Conservation (phyloP, 2,329 filamentous ascomycete genomes). For the Sphaerulina musiva region DNA sequence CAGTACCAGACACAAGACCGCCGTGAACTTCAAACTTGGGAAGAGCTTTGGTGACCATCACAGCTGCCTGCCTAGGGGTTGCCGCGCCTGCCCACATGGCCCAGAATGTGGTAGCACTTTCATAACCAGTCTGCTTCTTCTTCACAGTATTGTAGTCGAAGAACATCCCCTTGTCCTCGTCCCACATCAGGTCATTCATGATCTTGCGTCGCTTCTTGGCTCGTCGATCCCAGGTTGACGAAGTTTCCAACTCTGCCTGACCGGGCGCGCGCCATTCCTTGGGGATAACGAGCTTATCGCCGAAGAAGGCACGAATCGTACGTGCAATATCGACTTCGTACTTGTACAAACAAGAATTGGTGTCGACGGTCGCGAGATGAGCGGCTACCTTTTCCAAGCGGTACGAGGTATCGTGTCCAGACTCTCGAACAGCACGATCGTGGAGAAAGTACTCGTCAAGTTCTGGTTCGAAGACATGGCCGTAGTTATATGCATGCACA, state of each 20-base stretch:
- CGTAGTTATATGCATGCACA: constrained; percentile 78
- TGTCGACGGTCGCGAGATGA: constrained; percentile 83
- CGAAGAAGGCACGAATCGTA: constrained; percentile 76
- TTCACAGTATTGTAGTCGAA: constrained; percentile 92
- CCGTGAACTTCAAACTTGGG: constrained; percentile 84
- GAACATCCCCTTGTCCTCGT: constrained; percentile 87
- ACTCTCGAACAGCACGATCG: constrained; percentile 90
- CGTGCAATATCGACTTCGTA: constrained; percentile 91
- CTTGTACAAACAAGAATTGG: constrained; percentile 93
- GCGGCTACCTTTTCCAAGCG: constrained; percentile 82
- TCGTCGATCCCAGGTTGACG: constrained; percentile 82
- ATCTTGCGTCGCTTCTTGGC: constrained; percentile 74
- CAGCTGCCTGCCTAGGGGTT: constrained; percentile 75
- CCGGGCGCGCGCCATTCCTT: constrained; percentile 68
- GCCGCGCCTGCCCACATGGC: constrained; percentile 91
- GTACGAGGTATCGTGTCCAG: constrained; percentile 93
- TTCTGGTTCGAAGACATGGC: constrained; percentile 71
- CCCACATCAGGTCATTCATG: constrained; percentile 93
- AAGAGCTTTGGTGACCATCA: constrained; percentile 71
- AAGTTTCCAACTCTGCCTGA: constrained; percentile 65
- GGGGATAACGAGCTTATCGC: constrained; percentile 74
- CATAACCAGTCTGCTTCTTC: constrained; percentile 74
- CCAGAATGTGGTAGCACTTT: constrained; percentile 93
- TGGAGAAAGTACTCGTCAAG: constrained; percentile 94
- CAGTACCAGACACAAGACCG: constrained; percentile 80